Evolutionary conservation across 345 rosid species (phyloP), one percentile per base, ranked within the genome.

Genomic region (Lagerstroemia speciosa): DNA sequence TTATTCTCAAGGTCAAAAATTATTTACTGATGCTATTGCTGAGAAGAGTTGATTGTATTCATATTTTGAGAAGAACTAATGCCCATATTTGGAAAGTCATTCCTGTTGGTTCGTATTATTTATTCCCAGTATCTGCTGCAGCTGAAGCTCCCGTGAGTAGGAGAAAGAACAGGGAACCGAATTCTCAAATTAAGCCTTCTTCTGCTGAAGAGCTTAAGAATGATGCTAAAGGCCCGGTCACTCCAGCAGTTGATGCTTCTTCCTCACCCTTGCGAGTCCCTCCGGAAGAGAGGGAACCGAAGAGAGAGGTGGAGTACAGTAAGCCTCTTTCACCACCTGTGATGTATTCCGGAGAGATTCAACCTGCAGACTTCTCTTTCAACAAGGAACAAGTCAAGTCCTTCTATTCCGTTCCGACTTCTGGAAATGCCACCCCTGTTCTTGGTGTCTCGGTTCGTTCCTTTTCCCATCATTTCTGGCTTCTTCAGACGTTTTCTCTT

Each of bases 101-200:
- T 53, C 2, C 24, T n/a, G 9, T n/a, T 1, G 27, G 60, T n/a
- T 53, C 60, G 9, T 41, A 8, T 24, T 53, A n/a, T 11, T 53
- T 53, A 3, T 53, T 1, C 24, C 67, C 81, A 86, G 98, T 80
- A 60, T 84, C 91, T 65, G 73, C 69, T 74, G 53, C 75, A 63
- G 78, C 83, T 69, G 83, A 78, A 46, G 71, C 76, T 65, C 69
- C 92, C 37, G 77, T 81, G 66, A 89, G 91, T 84, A 82, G 67
- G 78, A 81, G 78, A 86, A 79, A 69, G 82, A 89, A 86, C 85
- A 85, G 67, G 86, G 75, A 75, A 46, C 84, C 26, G 65, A 75
- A 50, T 75, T 86, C 67, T 82, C 62, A 5, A 48, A 67, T 3
- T 5, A 38, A 71, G 67, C 78, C 83, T 32, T 71, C 10, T 41